A percentile compares a stretch with the other conserved stretches of the same genome.
Evolutionary conservation across 2,329 filamentous ascomycete species (phyloP).

Genomic region (Coniochaeta prunicola): DNA sequence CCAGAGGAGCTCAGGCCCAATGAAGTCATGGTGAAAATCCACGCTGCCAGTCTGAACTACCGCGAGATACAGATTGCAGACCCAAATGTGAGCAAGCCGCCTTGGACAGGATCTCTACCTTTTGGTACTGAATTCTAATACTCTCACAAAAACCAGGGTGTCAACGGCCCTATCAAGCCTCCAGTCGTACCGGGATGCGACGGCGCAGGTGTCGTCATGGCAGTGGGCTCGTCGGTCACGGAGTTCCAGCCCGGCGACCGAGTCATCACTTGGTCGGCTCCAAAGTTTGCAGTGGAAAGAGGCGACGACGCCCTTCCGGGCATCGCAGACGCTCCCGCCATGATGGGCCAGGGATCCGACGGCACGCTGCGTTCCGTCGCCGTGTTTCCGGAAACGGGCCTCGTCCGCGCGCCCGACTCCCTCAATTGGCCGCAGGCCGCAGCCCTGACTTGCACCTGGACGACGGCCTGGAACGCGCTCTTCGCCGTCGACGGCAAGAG

Average conservation of each 20-base stretch:
- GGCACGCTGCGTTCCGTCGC: slow-evolving; percentile 53
- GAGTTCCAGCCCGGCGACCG: slow-evolving; percentile 43
- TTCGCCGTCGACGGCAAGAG: slow-evolving; percentile 36
- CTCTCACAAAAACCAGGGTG: slow-evolving; percentile 13
- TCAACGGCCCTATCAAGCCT: slow-evolving; percentile 15
- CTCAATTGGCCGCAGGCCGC: slow-evolving; percentile 28
- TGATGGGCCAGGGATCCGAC: slow-evolving; percentile 49
- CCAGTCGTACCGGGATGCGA: slow-evolving; percentile 26
- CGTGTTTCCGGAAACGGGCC: slow-evolving; percentile 47
- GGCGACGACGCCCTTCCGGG: slow-evolving; percentile 17
- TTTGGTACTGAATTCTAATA: too few relatives aligned
- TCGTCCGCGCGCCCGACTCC: slow-evolving; percentile 42
- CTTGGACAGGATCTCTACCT: background rate
- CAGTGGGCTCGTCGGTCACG: slow-evolving; percentile 43
- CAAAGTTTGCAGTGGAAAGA: slow-evolving; percentile 6
- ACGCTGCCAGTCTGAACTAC: slow-evolving; percentile 40
- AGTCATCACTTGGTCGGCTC: slow-evolving; percentile 42
- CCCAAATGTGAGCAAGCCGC: slow-evolving; percentile 14
- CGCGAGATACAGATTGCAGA: slow-evolving; percentile 36
- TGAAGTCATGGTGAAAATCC: slow-evolving; percentile 52
- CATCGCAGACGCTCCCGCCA: slow-evolving; percentile 26
- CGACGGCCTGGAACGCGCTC: slow-evolving; percentile 45
- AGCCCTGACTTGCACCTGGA: slow-evolving; percentile 38
- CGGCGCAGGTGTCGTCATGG: slow-evolving; percentile 33
- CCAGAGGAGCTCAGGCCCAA: slow-evolving; percentile 38